phyloP scores from a whole-genome alignment of 768 basidiomycete genomes.

The Leucocoprinus leucothites region DNA sequence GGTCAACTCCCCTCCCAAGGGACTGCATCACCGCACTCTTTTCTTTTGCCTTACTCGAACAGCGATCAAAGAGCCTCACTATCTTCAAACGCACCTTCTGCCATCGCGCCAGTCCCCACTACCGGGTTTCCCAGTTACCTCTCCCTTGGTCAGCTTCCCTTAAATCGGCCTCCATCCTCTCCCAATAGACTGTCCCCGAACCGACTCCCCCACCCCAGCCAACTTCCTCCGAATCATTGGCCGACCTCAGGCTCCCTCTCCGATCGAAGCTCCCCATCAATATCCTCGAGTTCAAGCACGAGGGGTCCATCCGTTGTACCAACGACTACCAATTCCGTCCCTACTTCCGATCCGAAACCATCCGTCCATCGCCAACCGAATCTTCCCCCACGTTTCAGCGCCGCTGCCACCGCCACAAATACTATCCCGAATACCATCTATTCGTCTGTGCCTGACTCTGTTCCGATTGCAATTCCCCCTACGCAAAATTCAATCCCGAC shows the following conservation, averaged over 20 bases:
- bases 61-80: too few relatives aligned
- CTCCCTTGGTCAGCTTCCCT: not conserved
- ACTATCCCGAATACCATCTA: not conserved
- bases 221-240: slow-evolving; percentile 4
- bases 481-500: too few relatives aligned
- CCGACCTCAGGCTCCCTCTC: not conserved
- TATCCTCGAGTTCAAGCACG: not conserved
- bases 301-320: too few relatives aligned
- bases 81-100: too few relatives aligned
- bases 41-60: too few relatives aligned
- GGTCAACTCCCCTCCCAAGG: too few relatives aligned
- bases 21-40: too few relatives aligned
- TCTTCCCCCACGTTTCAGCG: not conserved
- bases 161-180: not conserved
- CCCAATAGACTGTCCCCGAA: not conserved
- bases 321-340: not conserved
- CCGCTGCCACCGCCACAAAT: not conserved
- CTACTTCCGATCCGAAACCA: not conserved
- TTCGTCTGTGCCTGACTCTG: too few relatives aligned
- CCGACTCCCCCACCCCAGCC: slow-evolving; percentile 3
- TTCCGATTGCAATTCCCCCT: too few relatives aligned
- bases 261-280: not conserved
- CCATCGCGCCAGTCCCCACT: not conserved
- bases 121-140: not conserved
- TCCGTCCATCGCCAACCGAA: too few relatives aligned